Percentiles rank a stretch among this genome's conserved stretches.
phyloP scores from a whole-genome alignment of 1,284 basidiomycete species.

The Ustilago nuda region DNA sequence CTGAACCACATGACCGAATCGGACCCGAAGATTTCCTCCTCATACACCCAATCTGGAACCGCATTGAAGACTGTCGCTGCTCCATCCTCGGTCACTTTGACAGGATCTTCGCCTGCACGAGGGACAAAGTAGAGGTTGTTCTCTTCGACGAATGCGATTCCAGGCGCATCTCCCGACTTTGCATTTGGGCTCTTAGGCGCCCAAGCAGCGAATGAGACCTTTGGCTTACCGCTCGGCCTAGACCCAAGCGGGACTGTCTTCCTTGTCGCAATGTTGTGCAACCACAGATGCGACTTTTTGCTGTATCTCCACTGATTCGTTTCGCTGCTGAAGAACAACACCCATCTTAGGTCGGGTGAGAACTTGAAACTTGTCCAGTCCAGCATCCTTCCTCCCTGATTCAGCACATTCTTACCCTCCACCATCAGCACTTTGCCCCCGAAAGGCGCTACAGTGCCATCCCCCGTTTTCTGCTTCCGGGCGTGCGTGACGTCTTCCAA shows the following conservation, averaged over 20 bases:
- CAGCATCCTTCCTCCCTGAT: constrained; percentile 41
- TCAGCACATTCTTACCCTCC: constrained; percentile 51
- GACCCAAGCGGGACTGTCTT: constrained; percentile 74
- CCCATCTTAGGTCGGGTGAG: constrained; percentile 54
- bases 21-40: constrained; percentile 75
- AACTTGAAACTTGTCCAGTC: constrained; percentile 52
- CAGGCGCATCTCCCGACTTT: constrained; percentile 16
- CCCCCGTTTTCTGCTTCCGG: constrained; percentile 44
- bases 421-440: constrained; percentile 56
- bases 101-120: constrained; percentile 70
- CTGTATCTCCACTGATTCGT: constrained; percentile 90
- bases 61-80: constrained; percentile 89
- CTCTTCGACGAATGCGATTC: constrained; percentile 53
- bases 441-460: constrained; percentile 51
- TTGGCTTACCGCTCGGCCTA: constrained; percentile 22
- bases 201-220: constrained; percentile 44
- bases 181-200: constrained; percentile 22
- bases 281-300: constrained; percentile 86
- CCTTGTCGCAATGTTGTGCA: constrained; percentile 77
- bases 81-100: constrained; percentile 84
- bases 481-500: constrained; percentile 63
- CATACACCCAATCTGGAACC: constrained; percentile 82
- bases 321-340: constrained; percentile 54
- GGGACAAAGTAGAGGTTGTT: constrained; percentile 58
- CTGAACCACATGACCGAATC: constrained; percentile 91